phyloP scores from a whole-genome alignment of 768 basidiomycete species.

The Lentinula edodes region DNA sequence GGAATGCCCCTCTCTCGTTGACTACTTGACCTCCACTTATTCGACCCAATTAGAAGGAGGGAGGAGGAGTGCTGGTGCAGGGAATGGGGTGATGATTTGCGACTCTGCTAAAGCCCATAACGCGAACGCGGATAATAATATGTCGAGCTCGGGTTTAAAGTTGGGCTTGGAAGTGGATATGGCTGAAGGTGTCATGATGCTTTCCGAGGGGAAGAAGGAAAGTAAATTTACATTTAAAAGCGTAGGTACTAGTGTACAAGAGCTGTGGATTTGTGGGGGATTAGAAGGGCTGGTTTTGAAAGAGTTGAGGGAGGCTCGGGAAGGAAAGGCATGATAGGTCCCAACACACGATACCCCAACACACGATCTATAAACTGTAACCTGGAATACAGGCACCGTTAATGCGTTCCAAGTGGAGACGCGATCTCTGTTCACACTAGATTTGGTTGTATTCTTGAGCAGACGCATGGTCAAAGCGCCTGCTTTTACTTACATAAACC shows the following conservation, averaged over 20 bases:
- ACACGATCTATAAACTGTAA: too few relatives aligned
- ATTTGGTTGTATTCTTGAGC: too few relatives aligned
- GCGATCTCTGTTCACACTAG: too few relatives aligned
- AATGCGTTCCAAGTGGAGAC: too few relatives aligned
- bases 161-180: conserved; percentile 63
- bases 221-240: conserved; percentile 59
- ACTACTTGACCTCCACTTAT: conserved; percentile 72
- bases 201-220: conserved; percentile 44
- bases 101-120: conserved; percentile 16
- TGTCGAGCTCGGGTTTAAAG: conserved; percentile 11
- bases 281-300: conserved; percentile 89
- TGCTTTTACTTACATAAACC: too few relatives aligned
- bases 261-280: conserved; percentile 94
- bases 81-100: conserved; percentile 66
- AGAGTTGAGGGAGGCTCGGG: conserved; percentile 19
- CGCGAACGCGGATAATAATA: conserved; percentile 23
- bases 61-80: conserved; percentile 71
- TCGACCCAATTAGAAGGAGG: conserved; percentile 51
- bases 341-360: too few relatives aligned
- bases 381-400: too few relatives aligned
- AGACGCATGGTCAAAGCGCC: too few relatives aligned
- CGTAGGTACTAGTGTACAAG: conserved; percentile 93
- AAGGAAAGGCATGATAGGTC: neutral
- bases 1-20: conserved; percentile 86
- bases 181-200: conserved; percentile 60